These are phyloP conservation scores for Lolium rigidum DNA, from an alignment of 176 grass and related monocot genomes.

Conservation along the genomic window DNA sequence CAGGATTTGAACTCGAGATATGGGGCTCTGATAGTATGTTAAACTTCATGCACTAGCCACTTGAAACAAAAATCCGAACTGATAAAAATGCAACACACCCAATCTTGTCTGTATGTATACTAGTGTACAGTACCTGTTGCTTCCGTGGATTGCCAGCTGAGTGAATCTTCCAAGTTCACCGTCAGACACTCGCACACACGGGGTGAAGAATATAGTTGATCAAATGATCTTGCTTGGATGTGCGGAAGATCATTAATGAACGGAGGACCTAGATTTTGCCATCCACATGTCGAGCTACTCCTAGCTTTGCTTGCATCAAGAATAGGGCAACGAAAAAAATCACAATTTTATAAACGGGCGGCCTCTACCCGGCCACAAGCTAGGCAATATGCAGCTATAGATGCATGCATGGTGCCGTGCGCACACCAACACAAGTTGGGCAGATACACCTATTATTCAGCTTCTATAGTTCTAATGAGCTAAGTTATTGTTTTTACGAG, in stretches of 20 bases:
- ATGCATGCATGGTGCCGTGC: not conserved
- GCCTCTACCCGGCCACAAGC: not conserved
- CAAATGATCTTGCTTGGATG: not conserved
- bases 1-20: too few species aligned
- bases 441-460: not conserved
- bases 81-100: too few species aligned
- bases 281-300: conserved; percentile 19
- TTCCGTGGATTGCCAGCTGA: not conserved
- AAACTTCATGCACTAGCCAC: too few species aligned
- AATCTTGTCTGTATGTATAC: too few species aligned
- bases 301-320: conserved; percentile 10
- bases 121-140: not conserved
- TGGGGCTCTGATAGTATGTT: too few species aligned
- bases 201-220: not conserved
- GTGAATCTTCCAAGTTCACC: not conserved
- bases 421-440: not conserved
- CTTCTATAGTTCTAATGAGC: too few species aligned
- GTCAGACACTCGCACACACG: not conserved
- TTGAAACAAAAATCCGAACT: too few species aligned
- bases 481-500: too few species aligned
- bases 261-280: conserved; percentile 30
- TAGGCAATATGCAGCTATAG: not conserved
- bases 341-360: not conserved
- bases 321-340: not conserved
- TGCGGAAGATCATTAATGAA: conserved; percentile 25